Base-by-base conservation (phyloP, 2,329 filamentous ascomycete species). In the Phaeoacremonium minimum region DNA sequence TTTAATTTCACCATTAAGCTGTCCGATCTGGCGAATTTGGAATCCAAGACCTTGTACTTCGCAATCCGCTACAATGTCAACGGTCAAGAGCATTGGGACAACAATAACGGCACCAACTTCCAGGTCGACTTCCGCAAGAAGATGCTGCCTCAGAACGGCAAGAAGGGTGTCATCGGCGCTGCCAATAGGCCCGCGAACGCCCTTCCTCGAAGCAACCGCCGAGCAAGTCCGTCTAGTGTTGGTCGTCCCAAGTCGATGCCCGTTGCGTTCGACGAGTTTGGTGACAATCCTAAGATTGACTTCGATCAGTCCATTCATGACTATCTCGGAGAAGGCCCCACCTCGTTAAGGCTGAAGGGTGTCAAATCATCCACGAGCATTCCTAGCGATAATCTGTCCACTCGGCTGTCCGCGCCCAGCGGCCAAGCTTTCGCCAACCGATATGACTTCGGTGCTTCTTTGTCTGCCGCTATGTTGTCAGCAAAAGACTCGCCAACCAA, bases 1-100 rank as follows among this genome's bases (percentile, higher is more conserved):
- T 98, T 98, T 67, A 87, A 83, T 55, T 98, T 98, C 64, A 87
- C 80, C 60, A 94, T 98, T 69, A 91, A 90, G 68, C 65, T 98
- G 40, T 83, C 89, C 15, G 93, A 98, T 55, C 82, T 89, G 51
- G 86, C 87, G 30, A 91, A 96, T 58, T 73, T 98, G 31, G 90
- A 96, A 60, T 79, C 80, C 46, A 97, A 96, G 73, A 95, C 89
- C 0, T 71, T 98, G 55, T 88, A 90, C 61, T 81, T 97, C 54
- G 97, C 93, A 61, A 75, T 96, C 34, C 85, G 88, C 35, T 98
- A 97, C 63, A 79, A 69, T 28, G 88, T 95, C 40, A 82, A 83
- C 44, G 87, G 88, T 14, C 75, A 84, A 44, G 91, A 97, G 51
- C 87, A 80, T 60, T 98, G 93, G 93, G 93, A 98, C 64, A 98